Evolutionary conservation across 768 basidiomycete genomes (phyloP).

Genomic region (Kwoniella newhampshirensis): DNA sequence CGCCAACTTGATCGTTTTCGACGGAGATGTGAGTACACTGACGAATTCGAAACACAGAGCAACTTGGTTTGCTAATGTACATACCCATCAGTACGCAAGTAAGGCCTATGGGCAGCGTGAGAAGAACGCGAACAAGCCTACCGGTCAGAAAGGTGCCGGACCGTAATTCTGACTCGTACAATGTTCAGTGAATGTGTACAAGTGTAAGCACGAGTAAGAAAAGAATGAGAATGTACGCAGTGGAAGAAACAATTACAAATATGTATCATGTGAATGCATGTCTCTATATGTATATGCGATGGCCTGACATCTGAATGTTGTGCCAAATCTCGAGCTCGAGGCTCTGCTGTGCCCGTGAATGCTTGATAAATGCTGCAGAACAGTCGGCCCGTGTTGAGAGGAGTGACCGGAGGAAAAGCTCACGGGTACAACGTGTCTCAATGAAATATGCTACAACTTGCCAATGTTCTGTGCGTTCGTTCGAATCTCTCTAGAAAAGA

Average conservation of each 20-base stretch:
- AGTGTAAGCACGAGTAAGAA: not conserved
- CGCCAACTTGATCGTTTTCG: constrained; percentile 75
- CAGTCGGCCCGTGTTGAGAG: too few species aligned
- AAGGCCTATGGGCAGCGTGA: constrained; percentile 50
- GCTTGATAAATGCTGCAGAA: too few species aligned
- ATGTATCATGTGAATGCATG: not conserved
- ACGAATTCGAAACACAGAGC: not conserved
- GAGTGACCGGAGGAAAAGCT: too few species aligned
- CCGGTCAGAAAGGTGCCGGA: constrained; percentile 23
- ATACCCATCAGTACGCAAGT: constrained; percentile 35
- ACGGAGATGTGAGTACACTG: constrained; percentile 56
- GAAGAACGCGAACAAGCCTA: constrained; percentile 26
- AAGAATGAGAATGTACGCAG: constrained; percentile 1
- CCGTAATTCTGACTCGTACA: constrained; percentile 12
- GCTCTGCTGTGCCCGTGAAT: too few species aligned
- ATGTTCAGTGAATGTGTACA: too few species aligned
- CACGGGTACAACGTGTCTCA: too few species aligned
- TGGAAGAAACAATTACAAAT: too few species aligned
- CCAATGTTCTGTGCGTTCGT: too few species aligned
- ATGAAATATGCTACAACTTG: too few species aligned
- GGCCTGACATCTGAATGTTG: too few species aligned
- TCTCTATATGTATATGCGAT: not conserved
- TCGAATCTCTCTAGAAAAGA: too few species aligned
- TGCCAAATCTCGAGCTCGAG: too few species aligned
- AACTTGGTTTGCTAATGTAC: not conserved